Evolutionary conservation across 768 basidiomycete genomes (phyloP).

Genomic region (Mycena rebaudengoi): DNA sequence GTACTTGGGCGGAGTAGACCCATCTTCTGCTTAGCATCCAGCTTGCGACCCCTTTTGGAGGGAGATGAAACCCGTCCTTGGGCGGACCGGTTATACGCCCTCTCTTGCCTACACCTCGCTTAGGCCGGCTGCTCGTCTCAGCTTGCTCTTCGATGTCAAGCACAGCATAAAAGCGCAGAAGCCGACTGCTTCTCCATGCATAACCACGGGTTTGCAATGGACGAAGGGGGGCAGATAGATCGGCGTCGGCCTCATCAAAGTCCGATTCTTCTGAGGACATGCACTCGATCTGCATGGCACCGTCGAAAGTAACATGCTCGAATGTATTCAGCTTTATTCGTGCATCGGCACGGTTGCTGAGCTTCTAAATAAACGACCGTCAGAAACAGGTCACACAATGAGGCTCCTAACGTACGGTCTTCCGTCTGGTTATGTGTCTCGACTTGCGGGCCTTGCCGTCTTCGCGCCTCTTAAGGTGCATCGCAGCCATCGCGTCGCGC

Average conservation of each 20-base stretch:
- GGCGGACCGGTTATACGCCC: conserved; percentile 60
- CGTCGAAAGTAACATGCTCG: conserved; percentile 72
- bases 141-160: conserved; percentile 66
- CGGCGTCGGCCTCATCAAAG: conserved; percentile 49
- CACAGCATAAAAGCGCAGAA: conserved; percentile 65
- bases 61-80: conserved; percentile 66
- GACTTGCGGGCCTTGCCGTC: conserved; percentile 69
- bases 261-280: conserved; percentile 87
- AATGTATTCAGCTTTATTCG: conserved; percentile 62
- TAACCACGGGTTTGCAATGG: conserved; percentile 65
- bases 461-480: conserved; percentile 59
- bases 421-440: conserved; percentile 67
- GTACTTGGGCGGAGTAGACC: conserved; percentile 51
- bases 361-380: conserved; percentile 58
- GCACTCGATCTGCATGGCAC: conserved; percentile 75
- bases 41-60: conserved; percentile 67
- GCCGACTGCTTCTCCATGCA: conserved; percentile 72
- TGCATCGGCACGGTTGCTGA: conserved; percentile 67
- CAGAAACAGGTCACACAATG: conserved; percentile 5
- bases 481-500: conserved; percentile 55
- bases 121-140: conserved; percentile 57
- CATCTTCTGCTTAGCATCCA: conserved; percentile 85
- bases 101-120: conserved; percentile 65
- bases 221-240: conserved; percentile 28
- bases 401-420: conserved; percentile 56